Evolutionary conservation across 2,329 filamentous ascomycete species (phyloP), one percentile per base, ranked within the genome.

Genomic region (Apiospora arundinis): DNA sequence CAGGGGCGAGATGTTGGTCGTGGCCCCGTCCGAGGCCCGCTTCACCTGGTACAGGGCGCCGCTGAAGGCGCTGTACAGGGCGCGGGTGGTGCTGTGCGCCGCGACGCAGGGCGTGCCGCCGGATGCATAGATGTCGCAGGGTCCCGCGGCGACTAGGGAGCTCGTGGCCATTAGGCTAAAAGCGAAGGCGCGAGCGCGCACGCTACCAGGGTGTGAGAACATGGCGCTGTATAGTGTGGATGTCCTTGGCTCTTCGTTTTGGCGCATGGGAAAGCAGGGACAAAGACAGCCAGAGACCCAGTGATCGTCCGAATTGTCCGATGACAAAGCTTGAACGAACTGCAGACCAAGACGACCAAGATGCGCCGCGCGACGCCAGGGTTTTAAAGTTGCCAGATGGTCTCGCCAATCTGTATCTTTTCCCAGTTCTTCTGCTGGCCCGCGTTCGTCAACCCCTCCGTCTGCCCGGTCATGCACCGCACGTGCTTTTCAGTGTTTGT

Each of bases 1-100:
- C 0, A 88, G 76, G 0, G 90, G 87, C 18, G 80, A 71, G 72
- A 90, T 87, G 71, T 83, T 80, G 3, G 80, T 83, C 0, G 85
- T 88, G 37, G 82, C 76, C 52, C 81, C 76, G 76, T 89, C 84
- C 28, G 88, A 91, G 68, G 81, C 85, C 66, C 90, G 89, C 70
- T 83, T 83, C 2, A 92, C 84, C 74, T 92, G 88, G 78, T 92
- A 92, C 1, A 92, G 85, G 0, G 86, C 68, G 4, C 88, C 87
- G 9, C 69, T 82, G 80, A 81, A 92, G 69, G 82, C 75, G 74
- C 80, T 84, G 80, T 91, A 92, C 8, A 92, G 79, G 21, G 89
- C 88, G 4, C 90, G 87, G 71, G 90, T 92, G n/a, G 89, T 91
- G 77, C 88, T 88, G 77, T 92, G 90, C 0, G 90, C 90, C 0